Conservation (phyloP, 106 monocot species). For the Gastrodia elata region DNA sequence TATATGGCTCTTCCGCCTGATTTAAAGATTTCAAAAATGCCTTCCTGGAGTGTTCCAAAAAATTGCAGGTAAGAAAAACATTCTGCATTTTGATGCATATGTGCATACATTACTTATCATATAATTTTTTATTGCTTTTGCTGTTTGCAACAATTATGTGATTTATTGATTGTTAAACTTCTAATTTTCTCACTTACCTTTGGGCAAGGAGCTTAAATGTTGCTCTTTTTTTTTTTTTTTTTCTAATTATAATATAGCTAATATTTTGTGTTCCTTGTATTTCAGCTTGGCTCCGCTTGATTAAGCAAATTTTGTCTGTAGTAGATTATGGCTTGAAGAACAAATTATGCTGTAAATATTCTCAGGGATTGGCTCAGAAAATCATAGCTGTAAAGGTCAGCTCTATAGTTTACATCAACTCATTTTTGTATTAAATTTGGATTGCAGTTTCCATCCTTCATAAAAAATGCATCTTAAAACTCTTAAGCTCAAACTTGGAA, state of each 20-base stretch:
- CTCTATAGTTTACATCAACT: background rate
- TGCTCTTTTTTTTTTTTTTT: background rate
- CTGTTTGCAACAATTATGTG: too few species aligned
- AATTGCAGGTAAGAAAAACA: conserved; percentile 22
- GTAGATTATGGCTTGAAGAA: background rate
- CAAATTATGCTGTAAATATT: background rate
- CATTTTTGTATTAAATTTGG: background rate
- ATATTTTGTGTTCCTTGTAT: background rate
- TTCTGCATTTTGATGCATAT: background rate
- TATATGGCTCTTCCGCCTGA: conserved; percentile 15
- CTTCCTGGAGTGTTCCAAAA: conserved; percentile 18
- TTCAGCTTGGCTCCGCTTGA: background rate
- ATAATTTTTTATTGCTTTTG: background rate
- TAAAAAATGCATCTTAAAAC: too few species aligned
- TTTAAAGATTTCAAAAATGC: background rate
- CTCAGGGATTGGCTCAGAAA: background rate
- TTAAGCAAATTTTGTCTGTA: background rate
- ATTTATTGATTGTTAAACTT: too few species aligned
- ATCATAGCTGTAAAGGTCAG: background rate
- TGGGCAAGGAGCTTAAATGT: background rate
- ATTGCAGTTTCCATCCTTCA: background rate
- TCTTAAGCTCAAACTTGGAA: too few species aligned
- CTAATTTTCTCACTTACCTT: background rate
- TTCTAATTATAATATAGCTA: background rate
- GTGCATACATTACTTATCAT: too few species aligned